A percentile compares a stretch with the other conserved stretches of the same genome.
These are phyloP conservation scores for Fraxinus angustifolia DNA, from an alignment of 305 asterid genomes.

Conservation along the genomic window DNA sequence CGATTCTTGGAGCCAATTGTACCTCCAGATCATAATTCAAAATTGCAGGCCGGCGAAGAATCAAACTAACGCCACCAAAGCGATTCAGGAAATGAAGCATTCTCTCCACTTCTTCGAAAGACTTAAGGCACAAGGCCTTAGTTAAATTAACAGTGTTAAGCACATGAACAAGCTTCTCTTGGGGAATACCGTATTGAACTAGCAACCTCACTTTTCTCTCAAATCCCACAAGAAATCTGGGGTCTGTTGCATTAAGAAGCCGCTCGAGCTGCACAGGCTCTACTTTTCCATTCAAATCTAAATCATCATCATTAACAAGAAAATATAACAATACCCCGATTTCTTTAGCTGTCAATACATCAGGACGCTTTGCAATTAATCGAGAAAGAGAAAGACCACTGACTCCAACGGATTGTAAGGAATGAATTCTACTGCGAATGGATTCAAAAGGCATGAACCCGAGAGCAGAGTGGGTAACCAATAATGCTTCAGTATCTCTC, in stretches of 20 bases:
- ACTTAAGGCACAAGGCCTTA: slow-evolving; percentile 61
- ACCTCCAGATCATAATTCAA: slow-evolving; percentile 62
- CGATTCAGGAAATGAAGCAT: slow-evolving; percentile 54
- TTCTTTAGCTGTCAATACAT: slow-evolving; percentile 56
- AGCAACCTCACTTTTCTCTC: slow-evolving; percentile 55
- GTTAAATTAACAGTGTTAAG: slow-evolving; percentile 61
- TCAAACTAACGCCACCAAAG: slow-evolving; percentile 62
- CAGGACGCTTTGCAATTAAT: slow-evolving; percentile 53
- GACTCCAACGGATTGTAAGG: slow-evolving; percentile 54
- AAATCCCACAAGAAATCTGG: slow-evolving; percentile 53
- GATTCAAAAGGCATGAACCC: slow-evolving; percentile 41
- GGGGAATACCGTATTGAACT: slow-evolving; percentile 53
- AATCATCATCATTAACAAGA: slow-evolving; percentile 29
- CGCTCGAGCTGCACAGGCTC: slow-evolving; percentile 54
- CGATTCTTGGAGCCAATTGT: slow-evolving; percentile 74
- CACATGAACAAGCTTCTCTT: slow-evolving; percentile 56
- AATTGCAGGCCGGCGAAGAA: slow-evolving; percentile 67
- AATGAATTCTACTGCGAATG: slow-evolving; percentile 42
- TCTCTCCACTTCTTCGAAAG: slow-evolving; percentile 58
- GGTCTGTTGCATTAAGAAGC: slow-evolving; percentile 45
- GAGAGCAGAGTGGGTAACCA: slow-evolving; percentile 41
- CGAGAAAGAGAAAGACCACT: slow-evolving; percentile 48
- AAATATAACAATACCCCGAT: slow-evolving; percentile 36
- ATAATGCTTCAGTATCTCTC: slow-evolving; percentile 50
- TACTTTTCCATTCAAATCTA: slow-evolving; percentile 50